phyloP scores from a whole-genome alignment of 2,329 filamentous ascomycete species.

The Ceratocystis cubensis region DNA sequence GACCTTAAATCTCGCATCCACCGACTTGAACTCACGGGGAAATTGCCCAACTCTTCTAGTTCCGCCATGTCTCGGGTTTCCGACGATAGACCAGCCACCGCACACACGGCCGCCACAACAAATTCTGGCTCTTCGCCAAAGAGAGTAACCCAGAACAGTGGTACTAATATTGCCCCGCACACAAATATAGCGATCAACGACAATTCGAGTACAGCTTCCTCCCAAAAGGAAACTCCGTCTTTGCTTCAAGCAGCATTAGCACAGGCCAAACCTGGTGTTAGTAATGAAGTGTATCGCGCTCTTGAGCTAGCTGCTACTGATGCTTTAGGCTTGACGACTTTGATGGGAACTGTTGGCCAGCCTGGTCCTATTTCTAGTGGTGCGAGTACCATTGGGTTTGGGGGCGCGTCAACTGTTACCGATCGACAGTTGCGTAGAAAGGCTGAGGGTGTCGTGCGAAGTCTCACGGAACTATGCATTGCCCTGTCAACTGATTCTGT shows the following conservation, averaged over 20 bases:
- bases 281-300: constrained; percentile 59
- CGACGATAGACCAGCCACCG: constrained; percentile 75
- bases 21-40: constrained; percentile 78
- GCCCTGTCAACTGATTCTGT: constrained; percentile 55
- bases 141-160: constrained; percentile 34
- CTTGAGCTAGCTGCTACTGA: constrained; percentile 73
- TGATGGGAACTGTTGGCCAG: constrained; percentile 62
- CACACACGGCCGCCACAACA: constrained; percentile 81
- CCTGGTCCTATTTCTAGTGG: constrained; percentile 56
- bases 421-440: constrained; percentile 83
- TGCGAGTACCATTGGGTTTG: constrained; percentile 47
- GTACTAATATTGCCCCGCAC: constrained; percentile 36
- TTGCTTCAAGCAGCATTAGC: constrained; percentile 66
- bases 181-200: constrained; percentile 32
- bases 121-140: constrained; percentile 78
- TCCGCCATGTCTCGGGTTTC: constrained; percentile 63
- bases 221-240: constrained; percentile 53
- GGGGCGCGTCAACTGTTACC: constrained; percentile 37
- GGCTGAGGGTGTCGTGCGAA: constrained; percentile 84
- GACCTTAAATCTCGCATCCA: constrained; percentile 89
- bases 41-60: constrained; percentile 68
- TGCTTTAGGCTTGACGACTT: constrained; percentile 62
- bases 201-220: constrained; percentile 32
- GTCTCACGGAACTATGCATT: constrained; percentile 82
- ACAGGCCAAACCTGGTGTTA: constrained; percentile 61